These are phyloP conservation scores for Chondrostereum purpureum DNA, from an alignment of 1,284 basidiomycete species.

Conservation along the genomic window DNA sequence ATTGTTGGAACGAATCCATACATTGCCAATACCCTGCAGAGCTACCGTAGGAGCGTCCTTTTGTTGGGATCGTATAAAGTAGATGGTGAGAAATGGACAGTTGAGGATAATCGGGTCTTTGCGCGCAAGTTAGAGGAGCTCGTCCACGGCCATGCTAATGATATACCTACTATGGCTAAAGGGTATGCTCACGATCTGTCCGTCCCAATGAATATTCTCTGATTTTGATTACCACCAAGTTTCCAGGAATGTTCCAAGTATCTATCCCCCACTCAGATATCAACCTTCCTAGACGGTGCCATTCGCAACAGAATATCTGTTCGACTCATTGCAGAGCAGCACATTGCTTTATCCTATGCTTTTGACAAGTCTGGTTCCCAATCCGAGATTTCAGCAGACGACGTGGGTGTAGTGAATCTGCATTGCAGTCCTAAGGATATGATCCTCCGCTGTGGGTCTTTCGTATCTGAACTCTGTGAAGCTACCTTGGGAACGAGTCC, in stretches of 20 bases:
- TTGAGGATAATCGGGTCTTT: slow-evolving; percentile 69
- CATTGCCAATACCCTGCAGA: slow-evolving; percentile 66
- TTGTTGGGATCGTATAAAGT: slow-evolving; percentile 66
- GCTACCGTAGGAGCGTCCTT: slow-evolving; percentile 72
- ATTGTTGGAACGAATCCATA: slow-evolving; percentile 91
- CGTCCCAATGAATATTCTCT: slow-evolving; percentile 6
- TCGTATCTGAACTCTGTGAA: slow-evolving; percentile 79
- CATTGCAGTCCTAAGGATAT: slow-evolving; percentile 63
- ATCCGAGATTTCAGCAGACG: slow-evolving; percentile 26
- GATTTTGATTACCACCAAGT: slow-evolving; percentile 29
- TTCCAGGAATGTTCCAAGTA: slow-evolving; percentile 85
- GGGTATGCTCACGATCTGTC: slow-evolving; percentile 45
- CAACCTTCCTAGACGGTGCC: slow-evolving; percentile 75
- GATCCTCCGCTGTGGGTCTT: slow-evolving; percentile 73
- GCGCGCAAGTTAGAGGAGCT: slow-evolving; percentile 62
- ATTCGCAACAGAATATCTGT: slow-evolving; percentile 86
- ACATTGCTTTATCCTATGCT: slow-evolving; percentile 74
- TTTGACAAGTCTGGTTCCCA: neutral
- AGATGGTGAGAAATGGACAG: slow-evolving; percentile 40
- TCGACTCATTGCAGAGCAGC: slow-evolving; percentile 88
- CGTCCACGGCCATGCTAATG: slow-evolving; percentile 77
- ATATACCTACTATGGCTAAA: slow-evolving; percentile 85
- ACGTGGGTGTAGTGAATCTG: slow-evolving; percentile 64
- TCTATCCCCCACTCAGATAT: slow-evolving; percentile 73
- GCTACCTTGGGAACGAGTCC: slow-evolving; percentile 79